phyloP scores from a whole-genome alignment of 2,329 filamentous ascomycete genomes.

The Neonectria coccinea region DNA sequence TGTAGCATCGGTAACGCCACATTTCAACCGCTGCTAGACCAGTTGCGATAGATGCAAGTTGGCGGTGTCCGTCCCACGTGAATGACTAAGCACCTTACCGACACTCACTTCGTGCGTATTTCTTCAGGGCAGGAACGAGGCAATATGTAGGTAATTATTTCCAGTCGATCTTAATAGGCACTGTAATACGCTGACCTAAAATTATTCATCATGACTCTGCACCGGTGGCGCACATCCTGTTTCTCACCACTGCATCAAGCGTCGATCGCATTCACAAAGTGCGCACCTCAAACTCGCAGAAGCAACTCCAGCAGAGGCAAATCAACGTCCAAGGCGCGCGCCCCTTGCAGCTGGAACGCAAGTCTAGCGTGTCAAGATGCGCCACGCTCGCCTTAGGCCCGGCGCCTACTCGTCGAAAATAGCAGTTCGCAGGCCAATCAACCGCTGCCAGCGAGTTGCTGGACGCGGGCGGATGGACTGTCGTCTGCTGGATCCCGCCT shows the following conservation, averaged over 20 bases:
- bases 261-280: neutral
- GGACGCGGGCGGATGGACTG: neutral
- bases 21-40: too few species aligned
- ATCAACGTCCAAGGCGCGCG: neutral
- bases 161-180: neutral
- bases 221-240: neutral
- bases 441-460: neutral
- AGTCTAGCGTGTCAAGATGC: constrained; percentile 1
- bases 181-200: neutral
- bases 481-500: neutral
- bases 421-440: constrained; percentile 14
- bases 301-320: too few species aligned
- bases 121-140: neutral
- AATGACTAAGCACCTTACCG: too few species aligned
- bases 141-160: neutral
- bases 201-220: neutral
- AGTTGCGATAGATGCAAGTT: too few species aligned
- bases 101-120: neutral
- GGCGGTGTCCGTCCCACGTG: too few species aligned
- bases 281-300: neutral
- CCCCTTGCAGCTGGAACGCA: neutral
- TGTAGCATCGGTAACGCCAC: too few species aligned
- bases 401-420: constrained; percentile 18
- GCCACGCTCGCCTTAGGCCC: neutral
- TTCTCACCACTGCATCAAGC: neutral